phyloP scores from a whole-genome alignment of 2,329 filamentous ascomycete species.

The Emmonsiellopsis sp. region DNA sequence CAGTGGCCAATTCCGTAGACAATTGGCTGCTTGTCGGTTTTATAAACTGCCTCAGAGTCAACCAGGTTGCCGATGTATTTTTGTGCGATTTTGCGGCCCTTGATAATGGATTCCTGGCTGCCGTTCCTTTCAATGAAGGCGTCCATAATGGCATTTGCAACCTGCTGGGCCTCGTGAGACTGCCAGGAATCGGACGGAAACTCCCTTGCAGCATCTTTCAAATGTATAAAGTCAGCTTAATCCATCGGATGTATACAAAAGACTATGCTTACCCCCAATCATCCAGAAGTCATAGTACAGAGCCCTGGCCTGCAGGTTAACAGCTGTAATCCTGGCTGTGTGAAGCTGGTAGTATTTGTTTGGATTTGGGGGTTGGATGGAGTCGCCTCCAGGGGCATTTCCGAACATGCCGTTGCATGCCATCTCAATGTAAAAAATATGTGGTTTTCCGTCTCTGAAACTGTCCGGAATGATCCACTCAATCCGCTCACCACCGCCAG shows the following conservation, averaged over 20 bases:
- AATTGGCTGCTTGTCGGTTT: slow-evolving; percentile 61
- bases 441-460: slow-evolving; percentile 76
- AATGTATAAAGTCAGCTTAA: not conserved
- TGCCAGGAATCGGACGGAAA: slow-evolving; percentile 84
- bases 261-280: slow-evolving; percentile 46
- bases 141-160: slow-evolving; percentile 84
- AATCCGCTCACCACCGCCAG: slow-evolving; percentile 75
- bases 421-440: slow-evolving; percentile 94
- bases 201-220: slow-evolving; percentile 72
- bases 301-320: slow-evolving; percentile 75
- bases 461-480: slow-evolving; percentile 83
- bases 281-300: slow-evolving; percentile 94
- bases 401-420: slow-evolving; percentile 99
- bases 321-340: slow-evolving; percentile 76
- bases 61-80: slow-evolving; percentile 74
- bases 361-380: slow-evolving; percentile 80
- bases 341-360: slow-evolving; percentile 69
- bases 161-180: slow-evolving; percentile 72
- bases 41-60: slow-evolving; percentile 76
- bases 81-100: slow-evolving; percentile 72
- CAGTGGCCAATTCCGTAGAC: slow-evolving; percentile 91
- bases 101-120: slow-evolving; percentile 62
- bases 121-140: slow-evolving; percentile 71
- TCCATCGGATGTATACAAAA: not conserved
- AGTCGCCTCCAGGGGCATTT: slow-evolving; percentile 73